Base-by-base conservation (phyloP, 345 rosid species). In the Litchi chinensis region DNA sequence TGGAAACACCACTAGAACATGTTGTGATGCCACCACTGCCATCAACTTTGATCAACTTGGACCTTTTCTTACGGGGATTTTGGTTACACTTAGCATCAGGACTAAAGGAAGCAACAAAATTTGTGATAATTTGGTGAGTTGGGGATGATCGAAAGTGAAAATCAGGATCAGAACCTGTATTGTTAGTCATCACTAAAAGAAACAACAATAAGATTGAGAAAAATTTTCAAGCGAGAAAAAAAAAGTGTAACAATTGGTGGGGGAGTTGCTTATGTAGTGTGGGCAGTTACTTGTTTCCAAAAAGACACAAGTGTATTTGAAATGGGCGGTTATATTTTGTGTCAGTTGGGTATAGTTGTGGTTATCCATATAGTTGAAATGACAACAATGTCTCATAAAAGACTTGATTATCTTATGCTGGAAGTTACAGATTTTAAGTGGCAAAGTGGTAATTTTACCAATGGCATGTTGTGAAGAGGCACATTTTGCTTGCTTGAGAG, bases 21-120 rank as follows among this genome's bases (percentile, higher is more conserved):
- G 83, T 60, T 19, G 83, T 3, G 77, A 54, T 71, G 9, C 54
- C n/a, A 40, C 56, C 18, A 26, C 82, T 76, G 66, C 64, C 24
- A 22, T 79, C 82, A n/a, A 81, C 59, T 54, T 77, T 82, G 62
- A 81, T 48, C 77, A 81, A 68, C 56, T 77, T 88, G 71, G 92
- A 75, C 10, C 93, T 86, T 76, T 88, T 93, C 83, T 82, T 93
- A 10, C 83, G 81, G 3, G 86, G 85, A 41, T 86, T 89, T 6
- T 79, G 84, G 28, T 72, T 63, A 73, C 73, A 78, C 73, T 74
- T 59, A 57, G 79, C 71, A 66, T 79, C 59, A 63, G 74, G 74
- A 39, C 74, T 71, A 3, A 85, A 73, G 37, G 84, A 73, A 68
- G 90, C 84, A 80, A 77, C 76, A 56, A 85, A 65, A 5, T 75